Conservation (phyloP, 768 basidiomycete species). For the Collybiopsis luxurians region DNA sequence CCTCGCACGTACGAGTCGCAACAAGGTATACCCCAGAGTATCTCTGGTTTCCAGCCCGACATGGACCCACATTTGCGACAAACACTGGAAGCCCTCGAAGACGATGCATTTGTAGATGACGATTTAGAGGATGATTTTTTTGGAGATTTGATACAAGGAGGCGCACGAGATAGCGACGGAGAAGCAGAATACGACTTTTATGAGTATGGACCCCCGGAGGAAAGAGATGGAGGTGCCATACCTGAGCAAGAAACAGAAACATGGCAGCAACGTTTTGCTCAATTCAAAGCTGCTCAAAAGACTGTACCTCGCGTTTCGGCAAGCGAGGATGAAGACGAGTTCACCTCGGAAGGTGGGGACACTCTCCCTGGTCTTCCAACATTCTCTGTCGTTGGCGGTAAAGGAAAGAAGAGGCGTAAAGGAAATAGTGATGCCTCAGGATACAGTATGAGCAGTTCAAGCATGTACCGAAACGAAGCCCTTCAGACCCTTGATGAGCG, state of each 20-base stretch:
- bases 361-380: conserved; percentile 73
- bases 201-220: conserved; percentile 44
- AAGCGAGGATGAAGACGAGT: conserved; percentile 52
- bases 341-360: conserved; percentile 70
- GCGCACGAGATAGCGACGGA: conserved; percentile 63
- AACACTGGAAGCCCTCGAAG: conserved; percentile 89
- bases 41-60: conserved; percentile 89
- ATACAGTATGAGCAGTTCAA: conserved; percentile 96
- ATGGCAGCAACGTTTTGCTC: conserved; percentile 82
- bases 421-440: conserved; percentile 85
- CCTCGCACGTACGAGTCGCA: conserved; percentile 74
- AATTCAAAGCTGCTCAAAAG: conserved; percentile 63
- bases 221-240: conserved; percentile 16
- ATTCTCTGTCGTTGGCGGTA: conserved; percentile 78
- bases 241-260: conserved; percentile 34
- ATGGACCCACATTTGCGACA: conserved; percentile 97
- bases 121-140: conserved; percentile 76
- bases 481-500: conserved; percentile 87
- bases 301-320: conserved; percentile 20
- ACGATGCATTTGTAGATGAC: conserved; percentile 91
- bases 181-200: conserved; percentile 64
- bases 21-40: conserved; percentile 75
- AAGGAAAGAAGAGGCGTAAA: conserved; percentile 64
- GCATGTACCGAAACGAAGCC: conserved; percentile 91
- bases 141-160: conserved; percentile 63